Evolutionary conservation across 306 rosid species (phyloP).

Genomic region (Boehmeria nivea): DNA sequence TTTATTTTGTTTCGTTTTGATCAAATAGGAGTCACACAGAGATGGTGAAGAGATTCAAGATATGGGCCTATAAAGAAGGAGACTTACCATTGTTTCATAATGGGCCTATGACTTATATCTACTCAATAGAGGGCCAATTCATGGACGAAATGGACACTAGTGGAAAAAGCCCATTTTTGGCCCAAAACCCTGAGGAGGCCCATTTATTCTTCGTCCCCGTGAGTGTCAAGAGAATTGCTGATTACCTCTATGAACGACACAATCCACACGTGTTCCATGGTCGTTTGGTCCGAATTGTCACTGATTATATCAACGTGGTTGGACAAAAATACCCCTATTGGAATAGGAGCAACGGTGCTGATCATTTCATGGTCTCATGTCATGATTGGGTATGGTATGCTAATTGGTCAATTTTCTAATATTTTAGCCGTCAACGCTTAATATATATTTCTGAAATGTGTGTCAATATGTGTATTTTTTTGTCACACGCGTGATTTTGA

Average conservation of each 20-base stretch:
- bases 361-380: no score
- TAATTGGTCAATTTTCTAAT: background rate
- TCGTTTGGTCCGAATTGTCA: conserved; percentile 26
- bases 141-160: conserved; percentile 52
- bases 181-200: conserved; percentile 44
- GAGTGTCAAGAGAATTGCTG: conserved; percentile 41
- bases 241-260: conserved; percentile 33
- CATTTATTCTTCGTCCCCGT: conserved; percentile 47
- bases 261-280: conserved; percentile 19
- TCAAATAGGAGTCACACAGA: no score
- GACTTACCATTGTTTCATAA: conserved; percentile 48
- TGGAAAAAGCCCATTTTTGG: conserved; percentile 27
- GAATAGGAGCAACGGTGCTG: no score
- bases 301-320: conserved; percentile 30
- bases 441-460: no score
- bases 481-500: background rate
- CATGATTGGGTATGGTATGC: conserved; percentile 30
- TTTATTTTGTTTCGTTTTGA: no score
- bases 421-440: no score
- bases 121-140: conserved; percentile 67
- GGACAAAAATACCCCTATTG: no score
- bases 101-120: conserved; percentile 60
- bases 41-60: conserved; percentile 60
- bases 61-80: conserved; percentile 60
- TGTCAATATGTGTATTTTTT: background rate